Percentiles rank a stretch among this genome's conserved stretches.
phyloP scores from a whole-genome alignment of 805 yeast genomes.

The Monosporozyma unispora region DNA sequence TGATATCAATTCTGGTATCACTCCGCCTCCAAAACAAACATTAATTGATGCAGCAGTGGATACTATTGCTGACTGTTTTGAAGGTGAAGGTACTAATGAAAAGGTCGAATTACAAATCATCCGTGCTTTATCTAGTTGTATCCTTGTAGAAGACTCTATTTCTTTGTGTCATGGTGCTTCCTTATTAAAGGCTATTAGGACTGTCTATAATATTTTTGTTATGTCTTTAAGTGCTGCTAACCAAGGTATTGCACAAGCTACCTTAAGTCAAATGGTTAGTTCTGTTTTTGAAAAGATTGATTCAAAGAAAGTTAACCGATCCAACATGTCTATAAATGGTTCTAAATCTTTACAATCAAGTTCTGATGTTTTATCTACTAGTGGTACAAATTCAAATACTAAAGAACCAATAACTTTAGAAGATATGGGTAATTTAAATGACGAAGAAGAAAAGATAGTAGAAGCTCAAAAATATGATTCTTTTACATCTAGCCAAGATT shows the following conservation, averaged over 20 bases:
- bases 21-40: conserved; percentile 46
- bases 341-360: conserved; percentile 8
- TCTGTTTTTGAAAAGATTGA: conserved; percentile 66
- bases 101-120: conserved; percentile 86
- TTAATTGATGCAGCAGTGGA: conserved; percentile 77
- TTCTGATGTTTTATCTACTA: conserved; percentile 25
- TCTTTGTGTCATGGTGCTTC: conserved; percentile 77
- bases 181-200: conserved; percentile 81
- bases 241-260: conserved; percentile 93
- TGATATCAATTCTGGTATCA: conserved; percentile 32
- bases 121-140: conserved; percentile 83
- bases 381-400: background rate
- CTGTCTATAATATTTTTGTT: conserved; percentile 85
- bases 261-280: conserved; percentile 81
- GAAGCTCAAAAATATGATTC: conserved; percentile 30
- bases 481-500: conserved; percentile 41
- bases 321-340: conserved; percentile 3
- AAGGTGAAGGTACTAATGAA: conserved; percentile 87
- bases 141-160: conserved; percentile 67
- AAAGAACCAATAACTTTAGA: conserved; percentile 43
- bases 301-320: conserved; percentile 12
- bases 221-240: conserved; percentile 72
- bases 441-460: conserved; percentile 47
- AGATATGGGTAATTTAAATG: conserved; percentile 48
- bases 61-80: conserved; percentile 75